A percentile compares a stretch with the other conserved stretches of the same genome.
These are phyloP conservation scores for Evansstolkia leycettana DNA, from an alignment of 495 filamentous ascomycete species.

Conservation along the genomic window DNA sequence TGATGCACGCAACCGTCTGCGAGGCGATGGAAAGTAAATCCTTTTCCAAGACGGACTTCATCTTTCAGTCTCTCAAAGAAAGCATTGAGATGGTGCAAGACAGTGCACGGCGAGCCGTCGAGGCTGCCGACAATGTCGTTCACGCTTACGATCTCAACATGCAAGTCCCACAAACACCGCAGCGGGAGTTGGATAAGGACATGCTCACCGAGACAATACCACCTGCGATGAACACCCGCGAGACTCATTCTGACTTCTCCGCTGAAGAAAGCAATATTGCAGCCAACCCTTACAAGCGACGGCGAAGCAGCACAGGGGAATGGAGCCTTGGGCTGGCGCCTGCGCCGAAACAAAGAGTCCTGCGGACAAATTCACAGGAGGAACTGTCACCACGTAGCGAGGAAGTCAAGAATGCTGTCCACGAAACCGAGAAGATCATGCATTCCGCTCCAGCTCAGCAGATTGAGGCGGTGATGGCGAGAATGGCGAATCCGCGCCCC, in stretches of 20 bases:
- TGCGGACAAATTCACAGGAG: constrained; percentile 21
- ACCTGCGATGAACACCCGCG: constrained; percentile 8
- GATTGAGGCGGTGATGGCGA: constrained; percentile 31
- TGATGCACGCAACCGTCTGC: constrained; percentile 69
- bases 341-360: constrained; percentile 26
- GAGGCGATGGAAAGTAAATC: constrained; percentile 50
- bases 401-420: constrained; percentile 36
- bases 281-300: constrained; percentile 37
- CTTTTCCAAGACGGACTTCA: constrained; percentile 33
- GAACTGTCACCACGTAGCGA: constrained; percentile 38
- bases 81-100: constrained; percentile 76
- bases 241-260: constrained; percentile 27
- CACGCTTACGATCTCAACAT: constrained; percentile 83
- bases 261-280: constrained; percentile 34
- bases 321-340: constrained; percentile 15
- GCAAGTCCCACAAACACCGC: constrained; percentile 56
- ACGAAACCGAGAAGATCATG: constrained; percentile 36
- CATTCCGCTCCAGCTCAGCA: constrained; percentile 25
- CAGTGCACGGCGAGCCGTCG: constrained; percentile 64
- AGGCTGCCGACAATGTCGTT: constrained; percentile 76
- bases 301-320: constrained; percentile 32
- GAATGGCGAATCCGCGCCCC: constrained; percentile 28
- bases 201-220: constrained; percentile 14
- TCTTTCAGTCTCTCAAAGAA: constrained; percentile 54
- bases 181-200: constrained; percentile 25